Percentiles rank a stretch among this genome's conserved stretches.
Evolutionary conservation across 257 asterid genomes (phyloP).

Genomic region (Solanum pennellii): DNA sequence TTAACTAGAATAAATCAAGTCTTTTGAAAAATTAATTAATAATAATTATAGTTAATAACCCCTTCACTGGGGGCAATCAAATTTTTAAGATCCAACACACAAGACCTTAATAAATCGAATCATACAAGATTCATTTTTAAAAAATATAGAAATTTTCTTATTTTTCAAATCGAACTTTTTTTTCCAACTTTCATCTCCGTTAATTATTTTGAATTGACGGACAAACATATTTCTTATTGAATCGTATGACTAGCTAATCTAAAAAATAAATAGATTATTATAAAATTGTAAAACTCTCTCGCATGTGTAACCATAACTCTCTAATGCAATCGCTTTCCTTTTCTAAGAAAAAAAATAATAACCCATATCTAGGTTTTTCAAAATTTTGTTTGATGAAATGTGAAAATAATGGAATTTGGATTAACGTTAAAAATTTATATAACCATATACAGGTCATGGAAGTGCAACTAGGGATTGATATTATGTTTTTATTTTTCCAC

Average conservation of each 20-base stretch:
- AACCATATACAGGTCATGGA: not conserved
- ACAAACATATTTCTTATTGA: too few relatives aligned
- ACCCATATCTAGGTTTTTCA: not conserved
- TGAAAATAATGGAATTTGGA: not conserved
- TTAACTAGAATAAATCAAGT: too few relatives aligned
- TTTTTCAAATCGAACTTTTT: not conserved
- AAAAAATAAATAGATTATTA: too few relatives aligned
- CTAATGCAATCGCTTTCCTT: not conserved
- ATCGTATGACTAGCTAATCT: not conserved
- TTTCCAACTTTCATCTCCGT: not conserved
- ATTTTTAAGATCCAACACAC: too few relatives aligned
- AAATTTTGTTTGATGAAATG: not conserved
- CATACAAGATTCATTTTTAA: too few relatives aligned
- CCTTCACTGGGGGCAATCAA: not conserved
- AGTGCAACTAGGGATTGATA: not conserved
- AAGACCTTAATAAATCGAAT: too few relatives aligned
- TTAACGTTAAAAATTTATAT: not conserved
- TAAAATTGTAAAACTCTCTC: not conserved
- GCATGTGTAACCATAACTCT: not conserved
- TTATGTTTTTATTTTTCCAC: accelerated
- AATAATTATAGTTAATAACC: too few relatives aligned
- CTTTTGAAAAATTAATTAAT: too few relatives aligned
- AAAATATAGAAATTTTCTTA: too few relatives aligned
- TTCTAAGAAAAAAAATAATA: not conserved
- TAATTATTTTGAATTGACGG: too few relatives aligned